Conservation (phyloP, 805 yeast species). For the Saturnispora gosingensis region DNA sequence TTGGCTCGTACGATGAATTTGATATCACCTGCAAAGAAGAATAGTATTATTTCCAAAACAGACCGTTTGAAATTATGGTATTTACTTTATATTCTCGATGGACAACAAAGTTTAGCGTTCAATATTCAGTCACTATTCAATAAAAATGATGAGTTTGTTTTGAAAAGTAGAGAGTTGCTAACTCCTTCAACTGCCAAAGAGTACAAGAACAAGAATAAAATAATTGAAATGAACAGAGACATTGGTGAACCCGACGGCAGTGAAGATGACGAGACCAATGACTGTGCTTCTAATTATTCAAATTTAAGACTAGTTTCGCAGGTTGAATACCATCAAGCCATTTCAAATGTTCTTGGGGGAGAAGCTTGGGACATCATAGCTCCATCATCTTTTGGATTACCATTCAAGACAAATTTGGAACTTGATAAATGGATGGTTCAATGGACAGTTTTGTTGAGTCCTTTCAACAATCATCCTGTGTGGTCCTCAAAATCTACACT, state of each 20-base stretch:
- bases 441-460: constrained; percentile 63
- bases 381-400: constrained; percentile 57
- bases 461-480: constrained; percentile 39
- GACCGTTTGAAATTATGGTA: constrained; percentile 58
- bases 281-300: constrained; percentile 22
- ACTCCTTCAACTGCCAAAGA: constrained; percentile 8
- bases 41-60: constrained; percentile 15
- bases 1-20: constrained; percentile 47
- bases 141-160: constrained; percentile 35
- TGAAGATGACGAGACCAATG: not conserved
- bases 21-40: constrained; percentile 21
- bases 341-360: constrained; percentile 46
- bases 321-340: constrained; percentile 58
- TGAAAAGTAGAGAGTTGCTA: constrained; percentile 34
- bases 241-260: not conserved
- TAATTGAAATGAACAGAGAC: not conserved
- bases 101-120: constrained; percentile 56
- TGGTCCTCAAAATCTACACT: constrained; percentile 68
- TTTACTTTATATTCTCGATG: constrained; percentile 53
- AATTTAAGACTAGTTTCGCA: constrained; percentile 58
- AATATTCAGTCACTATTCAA: constrained; percentile 50
- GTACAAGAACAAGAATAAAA: not conserved
- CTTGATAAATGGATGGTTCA: constrained; percentile 74
- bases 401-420: constrained; percentile 57
- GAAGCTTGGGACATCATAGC: constrained; percentile 52